Evolutionary conservation across 2,329 filamentous ascomycete species (phyloP), one percentile per base, ranked within the genome.

Genomic region (Shiraia sp.): DNA sequence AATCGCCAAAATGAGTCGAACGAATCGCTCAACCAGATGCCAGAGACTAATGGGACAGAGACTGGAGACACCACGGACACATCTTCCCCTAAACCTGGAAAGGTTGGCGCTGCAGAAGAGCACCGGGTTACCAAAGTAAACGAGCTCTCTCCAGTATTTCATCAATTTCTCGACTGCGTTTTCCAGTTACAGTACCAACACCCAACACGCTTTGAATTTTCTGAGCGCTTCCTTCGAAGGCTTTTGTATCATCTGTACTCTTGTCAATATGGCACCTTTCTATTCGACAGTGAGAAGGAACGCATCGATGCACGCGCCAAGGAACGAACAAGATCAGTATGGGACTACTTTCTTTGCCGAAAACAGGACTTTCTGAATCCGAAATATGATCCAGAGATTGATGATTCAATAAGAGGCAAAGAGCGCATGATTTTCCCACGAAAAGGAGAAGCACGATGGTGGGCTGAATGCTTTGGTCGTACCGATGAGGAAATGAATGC

Each of bases 191-290:
- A 95, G 16, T 79, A 88, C 47, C 93, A 97, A 65, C 78, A 92
- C 58, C 90, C 90, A 0, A 87, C 83, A 6, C 86, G 91, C 0
- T 99, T 99, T 63, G 92, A 99, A 67, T 99, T 90, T 71, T 97
- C 95, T 55, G 93, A 97, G 66, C 84, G 92, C 4, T 97, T 99
- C 68, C 74, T 99, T 6, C 81, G 90, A 17, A 83, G 93, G 14
- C 75, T 99, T 3, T 77, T 97, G 2, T 99, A 97, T 64, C 93
- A 99, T 66, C 79, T 95, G 1, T 92, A 97, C 65, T 92, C 92
- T 0, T 96, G 91, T 54, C 93, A 99, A 66, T 99, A 96, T 51
- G 93, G 93, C 32, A 96, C 92, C 0, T 99, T 99, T 66, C 77
- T 99, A 4, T 96, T 88, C 71, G 96, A 99, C 72, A 95, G 83